These are phyloP conservation scores for Talaromyces sp. DNA, from an alignment of 2,329 filamentous ascomycete genomes.

Conservation along the genomic window DNA sequence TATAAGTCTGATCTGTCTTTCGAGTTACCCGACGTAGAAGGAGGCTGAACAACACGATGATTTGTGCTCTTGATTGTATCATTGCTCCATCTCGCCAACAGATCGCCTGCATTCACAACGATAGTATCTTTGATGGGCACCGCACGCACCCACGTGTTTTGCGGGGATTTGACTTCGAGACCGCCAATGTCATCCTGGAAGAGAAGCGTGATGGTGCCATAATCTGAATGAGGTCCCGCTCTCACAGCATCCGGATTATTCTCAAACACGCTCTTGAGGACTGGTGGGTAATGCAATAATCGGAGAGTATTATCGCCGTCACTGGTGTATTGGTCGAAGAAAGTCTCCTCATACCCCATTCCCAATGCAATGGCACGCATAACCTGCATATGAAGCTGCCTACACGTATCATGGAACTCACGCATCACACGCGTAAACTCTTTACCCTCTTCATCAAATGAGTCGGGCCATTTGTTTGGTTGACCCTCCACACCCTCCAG, in stretches of 20 bases:
- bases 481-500: conserved; percentile 54
- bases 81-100: conserved; percentile 84
- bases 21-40: conserved; percentile 41
- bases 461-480: conserved; percentile 73
- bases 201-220: conserved; percentile 49
- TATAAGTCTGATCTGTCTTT: conserved; percentile 44
- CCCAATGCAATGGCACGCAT: conserved; percentile 84
- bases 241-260: conserved; percentile 65
- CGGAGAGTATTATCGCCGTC: conserved; percentile 44
- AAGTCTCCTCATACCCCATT: conserved; percentile 63
- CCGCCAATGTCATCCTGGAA: conserved; percentile 56
- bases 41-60: conserved; percentile 85
- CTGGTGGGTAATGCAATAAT: conserved; percentile 70
- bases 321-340: conserved; percentile 72
- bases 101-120: conserved; percentile 83
- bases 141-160: conserved; percentile 73
- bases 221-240: conserved; percentile 71
- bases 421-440: conserved; percentile 69
- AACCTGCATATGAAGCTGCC: conserved; percentile 66
- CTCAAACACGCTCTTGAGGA: conserved; percentile 60
- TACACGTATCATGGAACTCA: conserved; percentile 68
- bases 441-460: conserved; percentile 49
- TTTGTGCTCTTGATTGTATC: conserved; percentile 86
- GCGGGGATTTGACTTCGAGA: conserved; percentile 62
- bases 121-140: conserved; percentile 75